Evolutionary conservation across 768 basidiomycete genomes (phyloP).

Genomic region (Termitomyces sp.): DNA sequence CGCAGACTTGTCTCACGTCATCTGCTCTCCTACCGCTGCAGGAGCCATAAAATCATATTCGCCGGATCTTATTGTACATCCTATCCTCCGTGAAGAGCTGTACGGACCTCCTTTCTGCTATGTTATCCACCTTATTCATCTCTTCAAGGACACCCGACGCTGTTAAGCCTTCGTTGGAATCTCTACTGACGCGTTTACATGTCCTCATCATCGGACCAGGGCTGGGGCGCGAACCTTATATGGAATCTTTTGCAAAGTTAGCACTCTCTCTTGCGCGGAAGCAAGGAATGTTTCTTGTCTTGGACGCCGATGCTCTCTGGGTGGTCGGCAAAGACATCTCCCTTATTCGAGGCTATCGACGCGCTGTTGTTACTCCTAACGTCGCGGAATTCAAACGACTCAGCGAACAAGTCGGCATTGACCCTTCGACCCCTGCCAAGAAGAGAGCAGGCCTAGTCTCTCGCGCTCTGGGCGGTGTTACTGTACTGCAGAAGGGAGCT

Average conservation of each 20-base stretch:
- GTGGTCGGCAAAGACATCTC: conserved; percentile 73
- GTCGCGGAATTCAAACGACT: conserved; percentile 89
- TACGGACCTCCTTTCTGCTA: conserved; percentile 27
- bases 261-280: conserved; percentile 73
- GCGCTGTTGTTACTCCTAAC: conserved; percentile 91
- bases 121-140: not conserved
- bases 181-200: conserved; percentile 82
- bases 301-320: conserved; percentile 93
- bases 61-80: conserved; percentile 96
- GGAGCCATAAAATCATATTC: conserved; percentile 95
- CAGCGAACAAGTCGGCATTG: conserved; percentile 68
- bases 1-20: conserved; percentile 94
- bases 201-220: conserved; percentile 94
- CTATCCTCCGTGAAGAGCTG: conserved; percentile 72
- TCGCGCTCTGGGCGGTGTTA: conserved; percentile 75
- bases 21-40: conserved; percentile 92
- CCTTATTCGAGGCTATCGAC: conserved; percentile 79
- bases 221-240: conserved; percentile 85
- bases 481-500: conserved; percentile 86
- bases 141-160: conserved; percentile 40
- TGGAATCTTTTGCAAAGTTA: conserved; percentile 77
- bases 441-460: conserved; percentile 74
- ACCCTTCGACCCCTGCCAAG: conserved; percentile 43
- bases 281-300: conserved; percentile 82
- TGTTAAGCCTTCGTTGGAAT: conserved; percentile 52